Evolutionary conservation across 805 yeast genomes (phyloP), one percentile per base, ranked within the genome.

Genomic region (Wickerhamiella allomyrinae): DNA sequence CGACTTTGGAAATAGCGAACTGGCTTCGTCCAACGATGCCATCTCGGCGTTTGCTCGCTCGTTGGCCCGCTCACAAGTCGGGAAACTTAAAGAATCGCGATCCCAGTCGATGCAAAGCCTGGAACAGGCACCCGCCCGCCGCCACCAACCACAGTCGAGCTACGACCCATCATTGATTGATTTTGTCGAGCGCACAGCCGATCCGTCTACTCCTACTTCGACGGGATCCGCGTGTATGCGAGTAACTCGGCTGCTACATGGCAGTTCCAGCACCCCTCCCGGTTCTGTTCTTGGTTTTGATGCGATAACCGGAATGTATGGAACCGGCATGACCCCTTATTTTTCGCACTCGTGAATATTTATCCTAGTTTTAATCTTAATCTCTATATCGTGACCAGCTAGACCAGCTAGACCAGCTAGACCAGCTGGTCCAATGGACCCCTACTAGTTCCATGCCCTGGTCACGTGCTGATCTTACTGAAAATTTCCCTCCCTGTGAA

Each of bases 321-420:
- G 45, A 11, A 53, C 56, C 7, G 56, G 56, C 20, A 50, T 53
- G 54, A 53, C 56, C 7, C 56, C 56, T 2, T 53, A 51, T 41
- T 21, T 53, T 39, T 51, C 56, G 13, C 44, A 13, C 8, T 27
- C 31, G 8, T 27, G 14, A n/a, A 11, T 27, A 27, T 27, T 27
- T 27, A 27, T 27, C 31, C 17, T 11, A 27, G 11, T 13, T 13
- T n/a, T 27, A 27, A 27, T 27, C 15, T 8, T 15, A 15, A 17
- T 31, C 10, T n/a, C n/a, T n/a, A n/a, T n/a, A n/a, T n/a, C n/a
- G n/a, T n/a, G n/a, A n/a, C n/a, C n/a, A n/a, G n/a, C n/a, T n/a
- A n/a, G n/a, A n/a, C n/a, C n/a, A n/a, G n/a, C n/a, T n/a, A n/a
- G n/a, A n/a, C n/a, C n/a, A n/a, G n/a, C n/a, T n/a, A n/a, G n/a